Evolutionary conservation across 768 basidiomycete species (phyloP).

Genomic region (Pulveroboletus sp.): DNA sequence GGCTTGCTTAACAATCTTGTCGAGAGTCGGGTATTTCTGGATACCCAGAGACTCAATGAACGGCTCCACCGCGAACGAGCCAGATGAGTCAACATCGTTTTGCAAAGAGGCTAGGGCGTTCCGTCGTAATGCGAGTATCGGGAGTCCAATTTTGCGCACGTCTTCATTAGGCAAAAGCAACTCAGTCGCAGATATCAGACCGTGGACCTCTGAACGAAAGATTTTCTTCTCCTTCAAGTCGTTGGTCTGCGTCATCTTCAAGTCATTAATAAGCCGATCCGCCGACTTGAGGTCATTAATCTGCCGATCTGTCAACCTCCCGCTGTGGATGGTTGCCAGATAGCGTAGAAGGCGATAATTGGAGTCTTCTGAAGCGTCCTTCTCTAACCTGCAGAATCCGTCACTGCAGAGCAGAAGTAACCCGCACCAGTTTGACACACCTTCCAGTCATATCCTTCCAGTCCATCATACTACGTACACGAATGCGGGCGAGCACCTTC

Average conservation of each 20-base stretch:
- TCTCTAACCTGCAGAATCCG: slow-evolving; percentile 7
- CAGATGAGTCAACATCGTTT: neutral
- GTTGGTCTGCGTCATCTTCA: neutral
- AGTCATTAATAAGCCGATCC: neutral
- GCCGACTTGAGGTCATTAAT: neutral
- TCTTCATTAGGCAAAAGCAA: slow-evolving; percentile 76
- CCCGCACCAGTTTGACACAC: slow-evolving; percentile 39
- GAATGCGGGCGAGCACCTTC: neutral
- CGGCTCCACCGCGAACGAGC: neutral
- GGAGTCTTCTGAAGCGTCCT: slow-evolving; percentile 7
- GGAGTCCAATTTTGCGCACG: slow-evolving; percentile 67
- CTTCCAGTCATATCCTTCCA: slow-evolving; percentile 6
- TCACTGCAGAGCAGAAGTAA: slow-evolving; percentile 22
- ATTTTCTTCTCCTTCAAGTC: slow-evolving; percentile 2
- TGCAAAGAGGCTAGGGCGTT: neutral
- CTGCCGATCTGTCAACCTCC: neutral
- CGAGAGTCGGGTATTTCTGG: neutral
- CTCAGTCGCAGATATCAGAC: slow-evolving; percentile 30
- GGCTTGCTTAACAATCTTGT: slow-evolving; percentile 5
- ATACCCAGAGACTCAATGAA: slow-evolving; percentile 8
- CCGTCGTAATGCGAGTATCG: slow-evolving; percentile 48
- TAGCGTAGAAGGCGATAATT: slow-evolving; percentile 36
- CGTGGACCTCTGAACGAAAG: slow-evolving; percentile 4
- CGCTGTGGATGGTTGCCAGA: slow-evolving; percentile 59
- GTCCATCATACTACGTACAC: slow-evolving; percentile 35